Evolutionary conservation across 768 basidiomycete genomes (phyloP).

Genomic region (Mycena indigotica): DNA sequence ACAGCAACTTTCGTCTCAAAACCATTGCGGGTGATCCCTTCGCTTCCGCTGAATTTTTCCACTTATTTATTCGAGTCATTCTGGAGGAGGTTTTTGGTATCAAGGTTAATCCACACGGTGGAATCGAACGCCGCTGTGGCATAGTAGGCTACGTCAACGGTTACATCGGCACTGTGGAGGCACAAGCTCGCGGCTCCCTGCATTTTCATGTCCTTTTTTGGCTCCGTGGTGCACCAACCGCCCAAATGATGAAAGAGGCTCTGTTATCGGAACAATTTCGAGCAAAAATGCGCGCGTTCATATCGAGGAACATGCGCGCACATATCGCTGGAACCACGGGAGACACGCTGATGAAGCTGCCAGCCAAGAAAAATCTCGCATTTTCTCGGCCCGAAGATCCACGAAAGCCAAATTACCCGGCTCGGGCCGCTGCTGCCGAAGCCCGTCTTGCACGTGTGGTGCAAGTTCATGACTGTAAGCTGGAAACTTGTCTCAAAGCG

Average conservation of each 20-base stretch:
- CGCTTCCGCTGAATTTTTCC: slow-evolving; percentile 36
- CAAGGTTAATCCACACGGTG: too few relatives aligned
- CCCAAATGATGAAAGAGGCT: slow-evolving; percentile 20
- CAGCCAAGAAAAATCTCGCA: too few relatives aligned
- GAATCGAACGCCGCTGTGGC: slow-evolving; percentile 32
- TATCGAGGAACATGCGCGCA: slow-evolving; percentile 34
- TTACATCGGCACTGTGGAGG: too few relatives aligned
- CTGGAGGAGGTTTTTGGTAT: too few relatives aligned
- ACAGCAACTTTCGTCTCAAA: slow-evolving; percentile 10
- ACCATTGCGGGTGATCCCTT: slow-evolving; percentile 34
- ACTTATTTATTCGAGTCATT: too few relatives aligned
- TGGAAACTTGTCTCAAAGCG: slow-evolving; percentile 22
- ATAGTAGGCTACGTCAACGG: too few relatives aligned
- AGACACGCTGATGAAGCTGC: too few relatives aligned
- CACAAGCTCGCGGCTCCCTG: too few relatives aligned
- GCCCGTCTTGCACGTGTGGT: slow-evolving; percentile 24
- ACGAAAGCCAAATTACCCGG: slow-evolving; percentile 8
- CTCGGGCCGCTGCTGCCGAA: slow-evolving; percentile 15
- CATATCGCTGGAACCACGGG: slow-evolving; percentile 27
- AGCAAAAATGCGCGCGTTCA: slow-evolving; percentile 27
- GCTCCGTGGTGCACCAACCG: too few relatives aligned
- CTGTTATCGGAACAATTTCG: slow-evolving; percentile 33
- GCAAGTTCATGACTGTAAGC: slow-evolving; percentile 38
- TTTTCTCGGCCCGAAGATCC: slow-evolving; percentile 42
- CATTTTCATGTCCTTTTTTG: too few relatives aligned